phyloP scores from a whole-genome alignment of 2,329 filamentous ascomycete genomes.

The Colletotrichum sp. region DNA sequence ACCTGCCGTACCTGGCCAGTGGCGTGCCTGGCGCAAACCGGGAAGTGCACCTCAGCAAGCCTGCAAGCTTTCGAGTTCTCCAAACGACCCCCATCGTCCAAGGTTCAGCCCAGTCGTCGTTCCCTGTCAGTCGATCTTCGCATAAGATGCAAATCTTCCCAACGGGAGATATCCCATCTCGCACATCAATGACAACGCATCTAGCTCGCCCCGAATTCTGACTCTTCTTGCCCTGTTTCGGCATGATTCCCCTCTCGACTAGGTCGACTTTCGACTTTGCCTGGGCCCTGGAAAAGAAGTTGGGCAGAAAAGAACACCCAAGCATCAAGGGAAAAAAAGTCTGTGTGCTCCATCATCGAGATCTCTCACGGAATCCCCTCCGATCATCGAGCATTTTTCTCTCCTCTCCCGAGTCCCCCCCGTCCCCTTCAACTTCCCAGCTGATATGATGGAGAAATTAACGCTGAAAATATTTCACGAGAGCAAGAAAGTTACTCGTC shows the following conservation, averaged over 20 bases:
- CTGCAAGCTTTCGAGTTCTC: neutral
- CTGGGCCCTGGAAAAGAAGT: neutral
- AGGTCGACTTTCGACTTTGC: neutral
- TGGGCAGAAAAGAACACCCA: neutral
- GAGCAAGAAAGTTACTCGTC: neutral
- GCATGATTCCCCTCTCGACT: neutral
- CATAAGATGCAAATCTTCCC: constrained; percentile 22
- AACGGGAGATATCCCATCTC: constrained; percentile 22
- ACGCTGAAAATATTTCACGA: neutral
- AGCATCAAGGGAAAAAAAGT: neutral
- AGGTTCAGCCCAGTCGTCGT: constrained; percentile 17
- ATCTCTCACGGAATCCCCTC: constrained; percentile 10
- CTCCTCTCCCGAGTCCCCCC: neutral
- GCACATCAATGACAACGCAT: constrained; percentile 22
- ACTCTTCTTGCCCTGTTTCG: constrained; percentile 5
- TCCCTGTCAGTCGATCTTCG: constrained; percentile 21
- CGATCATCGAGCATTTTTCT: neutral
- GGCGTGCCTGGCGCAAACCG: neutral
- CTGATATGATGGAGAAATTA: constrained; percentile 3
- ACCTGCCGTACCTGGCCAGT: neutral
- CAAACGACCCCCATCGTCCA: neutral
- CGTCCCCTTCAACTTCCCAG: neutral
- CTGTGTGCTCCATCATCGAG: constrained; percentile 9
- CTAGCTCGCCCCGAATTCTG: constrained; percentile 11
- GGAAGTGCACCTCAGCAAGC: neutral